Evolutionary conservation across 352 stramenopile species (phyloP), one percentile per base, ranked within the genome.

Genomic region (Globisporangium nagaii): DNA sequence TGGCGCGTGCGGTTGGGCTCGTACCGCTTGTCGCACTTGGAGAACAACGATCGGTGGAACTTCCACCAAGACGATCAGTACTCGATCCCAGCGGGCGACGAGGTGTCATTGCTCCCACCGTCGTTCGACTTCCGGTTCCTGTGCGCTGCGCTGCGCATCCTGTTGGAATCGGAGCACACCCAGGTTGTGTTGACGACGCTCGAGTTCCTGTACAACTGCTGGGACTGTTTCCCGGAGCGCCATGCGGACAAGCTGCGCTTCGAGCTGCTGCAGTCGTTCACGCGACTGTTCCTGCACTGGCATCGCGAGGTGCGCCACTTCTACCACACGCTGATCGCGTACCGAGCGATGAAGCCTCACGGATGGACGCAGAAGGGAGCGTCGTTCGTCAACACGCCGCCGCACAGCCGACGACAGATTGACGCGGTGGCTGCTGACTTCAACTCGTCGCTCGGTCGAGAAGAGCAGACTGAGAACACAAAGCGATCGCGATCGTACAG

Each of bases 1-100:
- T 95, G 85, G 85, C 85, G 85, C 35, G 84, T 95, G 41, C 81
- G 85, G 9, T 53, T 95, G 25, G 76, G 83, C 39, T 95, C 85
- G 19, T 95, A 95, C 52, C 82, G 85, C 2, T 56, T 95, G 11
- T 94, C 85, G 5, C 85, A 95, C 52, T 51, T 95, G 24, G 85
- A 95, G 61, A 95, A 93, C 61, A 94, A 94, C 47, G 85, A 95
- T 59, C 81, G 84, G 20, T 95, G 85, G 85, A 94, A 94, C 54
- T 95, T 95, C 47, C 84, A 93, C 32, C 85, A 95, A 66, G 85
- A 95, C 39, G 83, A 93, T 20, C 85, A 93, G 42, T 93, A 93
- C 57, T 93, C 83, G 27, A 95, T 95, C 54, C 85, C 85, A 25
- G 85, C 85, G 0, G 83, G 82, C 0, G 85, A 95, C 41, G 85